Evolutionary conservation across 2,329 filamentous ascomycete genomes (phyloP), one percentile per base, ranked within the genome.

Genomic region (Fusarium zealandicum): DNA sequence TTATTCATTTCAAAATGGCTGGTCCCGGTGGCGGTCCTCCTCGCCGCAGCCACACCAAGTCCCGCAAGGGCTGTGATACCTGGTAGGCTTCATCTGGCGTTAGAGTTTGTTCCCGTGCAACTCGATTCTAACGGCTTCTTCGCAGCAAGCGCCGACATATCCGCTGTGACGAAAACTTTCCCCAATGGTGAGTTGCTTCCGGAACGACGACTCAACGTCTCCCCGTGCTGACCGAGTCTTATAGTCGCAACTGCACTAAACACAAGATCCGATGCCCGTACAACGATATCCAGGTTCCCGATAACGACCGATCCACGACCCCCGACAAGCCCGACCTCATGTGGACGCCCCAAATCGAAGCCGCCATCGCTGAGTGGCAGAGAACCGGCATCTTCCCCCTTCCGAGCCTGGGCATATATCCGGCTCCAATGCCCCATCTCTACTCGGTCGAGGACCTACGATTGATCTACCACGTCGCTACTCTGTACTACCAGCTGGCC

Each of bases 251-350:
- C 77, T 99, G 95, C 78, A 97, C 93, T 58, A 99, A 98, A 78
- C 95, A 99, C 78, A 96, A 97, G 79, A 95, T 96, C 69, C 90
- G 93, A 70, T 99, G 95, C 77, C 95, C 96, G 68, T 99, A 98
- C 80, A 96, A 96, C 82, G 93, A 98, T 72, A 87, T 88, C 70
- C 85, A 90, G 41, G 81, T 85, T 38, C 67, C 72, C 47, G 87
- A 90, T 63, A 80, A 85, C 65, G 82, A 86, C 64, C 79, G 84
- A 63, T 81, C 83, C 42, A 80, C 83, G 31, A 78, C 80, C 35
- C 85, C 84, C 61, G 84, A 86, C 59, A 86, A 83, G 75, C 81
- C 85, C 52, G 84, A 88, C 68, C 83, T 98, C 47, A 85, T 95
- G 72, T 96, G 93, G 87, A 93, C 90, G 35, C 88, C 90, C 13